A percentile compares a stretch with the other conserved stretches of the same genome.
Conservation (phyloP, 352 stramenopile genomes). For the Thraustochytrium aureum region DNA sequence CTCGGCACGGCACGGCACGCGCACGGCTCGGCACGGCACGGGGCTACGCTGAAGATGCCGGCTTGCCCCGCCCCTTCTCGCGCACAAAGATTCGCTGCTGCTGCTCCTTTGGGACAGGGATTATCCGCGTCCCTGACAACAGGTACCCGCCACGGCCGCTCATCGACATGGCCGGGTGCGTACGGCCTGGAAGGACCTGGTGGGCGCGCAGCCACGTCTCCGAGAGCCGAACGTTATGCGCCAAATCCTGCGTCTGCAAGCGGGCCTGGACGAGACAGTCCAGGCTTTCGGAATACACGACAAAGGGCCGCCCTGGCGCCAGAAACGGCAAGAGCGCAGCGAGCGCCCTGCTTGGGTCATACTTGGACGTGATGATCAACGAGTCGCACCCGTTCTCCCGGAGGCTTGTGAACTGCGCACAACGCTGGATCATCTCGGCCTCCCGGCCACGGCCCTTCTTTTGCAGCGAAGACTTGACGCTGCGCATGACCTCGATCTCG, state of each 20-base stretch:
- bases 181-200: slow-evolving; percentile 86
- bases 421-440: not conserved
- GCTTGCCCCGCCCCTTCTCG: too few species aligned
- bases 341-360: slow-evolving; percentile 79
- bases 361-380: slow-evolving; percentile 83
- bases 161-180: slow-evolving; percentile 96
- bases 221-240: slow-evolving; percentile 89
- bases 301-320: slow-evolving; percentile 83
- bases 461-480: not conserved
- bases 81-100: too few species aligned
- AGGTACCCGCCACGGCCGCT: slow-evolving; percentile 92
- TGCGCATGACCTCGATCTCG: not conserved
- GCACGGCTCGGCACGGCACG: too few species aligned
- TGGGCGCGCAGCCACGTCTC: slow-evolving; percentile 95
- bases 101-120: slow-evolving; percentile 53
- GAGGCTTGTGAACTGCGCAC: slow-evolving; percentile 57
- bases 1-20: too few species aligned
- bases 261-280: slow-evolving; percentile 87
- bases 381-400: slow-evolving; percentile 62
- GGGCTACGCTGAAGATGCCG: too few species aligned
- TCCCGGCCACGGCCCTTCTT: not conserved
- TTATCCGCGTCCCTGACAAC: slow-evolving; percentile 85
- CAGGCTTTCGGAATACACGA: slow-evolving; percentile 93
- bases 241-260: slow-evolving; percentile 75
- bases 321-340: slow-evolving; percentile 84